These are phyloP conservation scores for Exutisphaerella laricina DNA, from an alignment of 2,329 filamentous ascomycete genomes.

Conservation along the genomic window DNA sequence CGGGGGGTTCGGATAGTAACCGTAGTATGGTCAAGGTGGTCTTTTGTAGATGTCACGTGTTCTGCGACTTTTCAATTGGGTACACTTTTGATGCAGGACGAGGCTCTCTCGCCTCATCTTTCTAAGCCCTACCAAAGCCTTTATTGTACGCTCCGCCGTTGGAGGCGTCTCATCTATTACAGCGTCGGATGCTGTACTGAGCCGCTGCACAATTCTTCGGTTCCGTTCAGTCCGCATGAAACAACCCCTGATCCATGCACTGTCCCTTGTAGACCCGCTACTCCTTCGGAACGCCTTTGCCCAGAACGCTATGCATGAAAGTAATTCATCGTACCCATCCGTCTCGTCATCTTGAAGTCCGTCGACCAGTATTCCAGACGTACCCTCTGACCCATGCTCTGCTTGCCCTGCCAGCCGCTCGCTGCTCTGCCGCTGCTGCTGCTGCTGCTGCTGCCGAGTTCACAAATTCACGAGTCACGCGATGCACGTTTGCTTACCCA, in stretches of 20 bases:
- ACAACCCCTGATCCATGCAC: neutral
- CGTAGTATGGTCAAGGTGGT: too few species aligned
- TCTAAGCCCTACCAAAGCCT: neutral
- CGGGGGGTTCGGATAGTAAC: too few species aligned
- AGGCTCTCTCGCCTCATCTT: neutral
- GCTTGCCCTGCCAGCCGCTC: neutral
- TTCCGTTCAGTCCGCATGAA: too few species aligned
- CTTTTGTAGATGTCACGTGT: too few species aligned
- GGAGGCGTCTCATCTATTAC: neutral
- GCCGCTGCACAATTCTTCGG: neutral
- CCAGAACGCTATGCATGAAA: constrained; percentile 1
- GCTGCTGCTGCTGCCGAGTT: neutral
- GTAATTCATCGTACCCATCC: neutral
- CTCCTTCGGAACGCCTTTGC: neutral
- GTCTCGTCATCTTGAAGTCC: neutral
- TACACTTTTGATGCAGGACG: neutral
- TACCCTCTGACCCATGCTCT: neutral
- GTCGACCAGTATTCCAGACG: neutral
- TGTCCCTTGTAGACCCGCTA: neutral
- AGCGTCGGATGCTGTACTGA: neutral
- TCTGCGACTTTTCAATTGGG: too few species aligned
- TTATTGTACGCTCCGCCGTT: neutral
- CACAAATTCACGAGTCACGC: constrained; percentile 3
- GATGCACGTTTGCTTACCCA: neutral
- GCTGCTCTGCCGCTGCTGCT: neutral